Base-by-base conservation (phyloP, 2,329 filamentous ascomycete species). In the Fusarium praegraminearum region DNA sequence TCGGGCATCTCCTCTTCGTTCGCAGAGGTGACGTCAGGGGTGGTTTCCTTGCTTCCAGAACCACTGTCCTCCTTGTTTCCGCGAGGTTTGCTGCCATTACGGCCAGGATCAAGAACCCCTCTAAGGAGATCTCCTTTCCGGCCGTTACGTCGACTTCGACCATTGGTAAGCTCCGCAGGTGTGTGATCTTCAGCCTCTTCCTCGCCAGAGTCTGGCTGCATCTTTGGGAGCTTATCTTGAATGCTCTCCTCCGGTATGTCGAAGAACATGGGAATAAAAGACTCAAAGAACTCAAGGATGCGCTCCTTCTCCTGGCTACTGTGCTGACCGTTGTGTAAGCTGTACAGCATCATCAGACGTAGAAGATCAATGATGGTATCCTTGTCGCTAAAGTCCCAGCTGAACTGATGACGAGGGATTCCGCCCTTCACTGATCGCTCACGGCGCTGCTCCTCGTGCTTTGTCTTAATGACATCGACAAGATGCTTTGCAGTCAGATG, bases 401-500 rank as follows among this genome's bases (percentile, higher is more conserved):
- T 84, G 77, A 93, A 92, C 78, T 97, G 95, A 76, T 91, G 88
- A 47, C 87, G 88, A 18, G 88, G 85, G 8, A 88, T 84, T 63
- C 87, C 87, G 71, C 84, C 84, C 76, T 86, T 89, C 49, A 89
- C 85, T 69, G 86, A 87, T 65, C 90, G 88, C 72, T 90, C 84
- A 53, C 92, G 92, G 76, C 92, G 90, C 77, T 95, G 92, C 80
- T 98, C 94, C 78, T 98, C 94, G 72, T 95, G 92, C 78, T 94
- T 97, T 51, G 93, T 94, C 80, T 96, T 94, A 77, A 98, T 94
- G 63, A 96, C 91, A 73, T 94, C 92, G 35, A 96, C 91, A 13
- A 99, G 88, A 61, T 95, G 92, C 81, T 98, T 98, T 5, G 91
- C 90, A 51, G 95, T 92, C 64, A 98, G 92, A 71, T 93, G 91